Evolutionary conservation across 768 basidiomycete species (phyloP).

Genomic region (Amanita rubescens): DNA sequence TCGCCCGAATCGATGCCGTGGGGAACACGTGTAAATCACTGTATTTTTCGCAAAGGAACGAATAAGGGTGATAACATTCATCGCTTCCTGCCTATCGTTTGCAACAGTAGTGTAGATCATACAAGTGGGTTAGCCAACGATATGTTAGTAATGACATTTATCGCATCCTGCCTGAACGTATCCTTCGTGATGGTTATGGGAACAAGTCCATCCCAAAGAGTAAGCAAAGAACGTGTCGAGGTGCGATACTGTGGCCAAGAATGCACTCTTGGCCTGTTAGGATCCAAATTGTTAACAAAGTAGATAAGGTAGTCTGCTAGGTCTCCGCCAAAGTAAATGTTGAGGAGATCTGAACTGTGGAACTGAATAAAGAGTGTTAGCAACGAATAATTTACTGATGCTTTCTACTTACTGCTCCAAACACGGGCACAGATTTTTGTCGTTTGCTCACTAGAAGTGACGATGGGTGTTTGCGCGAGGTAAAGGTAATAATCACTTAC

Average conservation of each 20-base stretch:
- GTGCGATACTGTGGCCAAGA: slow-evolving; percentile 26
- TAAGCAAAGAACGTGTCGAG: slow-evolving; percentile 15
- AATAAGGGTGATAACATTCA: no score
- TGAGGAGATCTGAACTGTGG: slow-evolving; percentile 31
- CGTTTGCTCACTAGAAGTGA: slow-evolving; percentile 15
- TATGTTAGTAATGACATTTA: slow-evolving; percentile 16
- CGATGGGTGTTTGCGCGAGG: background rate
- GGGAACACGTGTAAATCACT: no score
- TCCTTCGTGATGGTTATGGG: slow-evolving; percentile 18
- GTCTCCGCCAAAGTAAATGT: slow-evolving; percentile 28
- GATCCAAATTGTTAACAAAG: slow-evolving; percentile 32
- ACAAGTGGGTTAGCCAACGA: background rate
- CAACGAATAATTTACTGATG: slow-evolving; percentile 9
- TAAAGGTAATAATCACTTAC: slow-evolving; percentile 19
- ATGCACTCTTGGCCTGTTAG: slow-evolving; percentile 25
- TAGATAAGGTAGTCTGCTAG: slow-evolving; percentile 35
- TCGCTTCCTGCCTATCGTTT: no score
- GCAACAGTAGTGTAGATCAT: no score
- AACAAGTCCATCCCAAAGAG: slow-evolving; percentile 14
- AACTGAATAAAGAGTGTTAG: slow-evolving; percentile 13
- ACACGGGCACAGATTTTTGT: slow-evolving; percentile 13
- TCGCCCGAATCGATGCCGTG: no score
- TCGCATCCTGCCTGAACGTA: slow-evolving; percentile 23
- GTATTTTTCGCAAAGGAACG: no score
- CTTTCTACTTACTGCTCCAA: slow-evolving; percentile 13